phyloP scores from a whole-genome alignment of 2,329 filamentous ascomycete genomes.

The Colletotrichum sp. region DNA sequence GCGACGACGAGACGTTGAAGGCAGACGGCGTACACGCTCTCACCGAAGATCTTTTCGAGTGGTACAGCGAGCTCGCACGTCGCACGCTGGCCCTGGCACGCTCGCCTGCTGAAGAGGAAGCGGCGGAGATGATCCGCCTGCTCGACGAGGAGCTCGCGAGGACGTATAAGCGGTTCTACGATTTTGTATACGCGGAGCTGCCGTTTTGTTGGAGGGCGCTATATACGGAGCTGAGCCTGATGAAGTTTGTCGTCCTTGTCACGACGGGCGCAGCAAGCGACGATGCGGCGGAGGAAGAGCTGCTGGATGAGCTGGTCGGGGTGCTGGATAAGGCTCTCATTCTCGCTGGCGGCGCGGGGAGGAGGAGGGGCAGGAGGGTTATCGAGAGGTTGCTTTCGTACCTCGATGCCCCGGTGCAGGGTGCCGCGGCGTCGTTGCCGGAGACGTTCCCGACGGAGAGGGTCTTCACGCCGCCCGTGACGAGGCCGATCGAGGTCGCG shows the following conservation, averaged over 20 bases:
- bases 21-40: background rate
- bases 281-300: slow-evolving; percentile 18
- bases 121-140: background rate
- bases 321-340: slow-evolving; percentile 79
- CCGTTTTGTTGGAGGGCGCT: slow-evolving; percentile 72
- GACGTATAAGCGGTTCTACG: slow-evolving; percentile 56
- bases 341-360: slow-evolving; percentile 68
- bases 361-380: slow-evolving; percentile 51
- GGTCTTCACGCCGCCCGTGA: slow-evolving; percentile 45
- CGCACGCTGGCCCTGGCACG: background rate
- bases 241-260: slow-evolving; percentile 51
- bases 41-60: background rate
- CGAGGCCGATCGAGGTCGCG: slow-evolving; percentile 43
- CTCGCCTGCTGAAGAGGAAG: background rate
- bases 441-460: slow-evolving; percentile 27
- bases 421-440: background rate
- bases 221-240: slow-evolving; percentile 73
- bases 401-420: background rate
- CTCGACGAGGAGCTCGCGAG: slow-evolving; percentile 5
- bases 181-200: slow-evolving; percentile 70
- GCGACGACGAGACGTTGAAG: background rate
- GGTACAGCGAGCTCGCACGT: background rate
- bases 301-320: slow-evolving; percentile 63
- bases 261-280: background rate
- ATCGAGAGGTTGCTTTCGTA: slow-evolving; percentile 43